Evolutionary conservation across 2,329 filamentous ascomycete genomes (phyloP), one percentile per base, ranked within the genome.

Genomic region (Fusarium sp.): DNA sequence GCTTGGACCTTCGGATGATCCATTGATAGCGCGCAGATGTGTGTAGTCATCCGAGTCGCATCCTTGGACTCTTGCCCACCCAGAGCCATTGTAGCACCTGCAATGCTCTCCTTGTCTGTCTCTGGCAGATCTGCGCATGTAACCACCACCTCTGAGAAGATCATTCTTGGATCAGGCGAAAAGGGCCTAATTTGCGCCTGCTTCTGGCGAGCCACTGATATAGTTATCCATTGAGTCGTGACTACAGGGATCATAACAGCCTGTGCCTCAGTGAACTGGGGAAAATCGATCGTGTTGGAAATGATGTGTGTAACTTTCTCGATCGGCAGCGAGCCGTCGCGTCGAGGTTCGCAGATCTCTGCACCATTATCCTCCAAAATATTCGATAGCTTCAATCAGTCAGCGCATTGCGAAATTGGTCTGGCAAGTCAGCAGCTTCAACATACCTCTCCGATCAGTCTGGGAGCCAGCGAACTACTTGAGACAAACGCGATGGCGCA

Each of bases 21-120:
- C 77, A 92, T 84, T 8, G 88, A 89, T 64, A 97, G 83, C 8
- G 95, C 93, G 63, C 97, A 95, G 56, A 99, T 88, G 79, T 99
- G 96, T 4, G 96, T 98, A 11, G 93, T 93, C 68, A 91, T 79
- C 59, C 89, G 92, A 7, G 90, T 91, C 44, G 97, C 82, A 53
- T 88, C 86, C 49, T 89, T 87, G 23, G 89, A 91, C 75, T 94
- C 93, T 73, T 93, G 88, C 18, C 96, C 96, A 23, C 96, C 96
- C 81, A 98, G 89, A 0, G 96, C 95, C 75, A 97, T 83, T 4
- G 95, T 93, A 2, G 93, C 95, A 13, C 94, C 96, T 38, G 93
- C 89, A 58, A 99, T 98, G 13, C 94, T 93, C 80, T 98, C 95
- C 77, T 94, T 93, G 79, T 99, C 96, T 35, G 89, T 92, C 35